Conservation (phyloP, 2,329 filamentous ascomycete species). For the Calonectria henricotiae region DNA sequence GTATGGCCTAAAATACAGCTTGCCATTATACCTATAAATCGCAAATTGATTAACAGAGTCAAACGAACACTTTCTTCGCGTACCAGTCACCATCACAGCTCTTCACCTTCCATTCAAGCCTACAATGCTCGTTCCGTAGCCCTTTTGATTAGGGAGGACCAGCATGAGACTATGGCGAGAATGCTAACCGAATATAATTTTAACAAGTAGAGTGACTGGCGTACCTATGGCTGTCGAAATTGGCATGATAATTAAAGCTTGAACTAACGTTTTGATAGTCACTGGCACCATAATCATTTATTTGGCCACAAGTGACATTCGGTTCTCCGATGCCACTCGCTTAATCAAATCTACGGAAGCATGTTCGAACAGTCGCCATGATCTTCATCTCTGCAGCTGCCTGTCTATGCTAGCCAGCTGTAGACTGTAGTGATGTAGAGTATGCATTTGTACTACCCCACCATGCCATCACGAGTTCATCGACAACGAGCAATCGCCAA, state of each 20-base stretch:
- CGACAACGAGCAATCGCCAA: not conserved
- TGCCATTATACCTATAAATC: not conserved
- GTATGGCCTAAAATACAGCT: not conserved
- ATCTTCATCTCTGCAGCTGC: constrained; percentile 4
- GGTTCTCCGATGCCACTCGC: not conserved
- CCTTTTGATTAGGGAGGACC: not conserved
- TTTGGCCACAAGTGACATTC: not conserved
- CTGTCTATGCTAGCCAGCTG: not conserved
- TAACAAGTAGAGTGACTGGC: not conserved
- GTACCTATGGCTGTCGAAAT: not conserved
- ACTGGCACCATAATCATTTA: not conserved
- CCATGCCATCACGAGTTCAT: constrained; percentile 1
- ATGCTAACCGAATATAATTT: not conserved
- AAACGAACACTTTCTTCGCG: constrained; percentile 1
- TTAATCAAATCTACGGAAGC: not conserved
- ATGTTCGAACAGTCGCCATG: not conserved
- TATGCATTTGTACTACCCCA: not conserved
- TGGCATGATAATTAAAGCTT: not conserved
- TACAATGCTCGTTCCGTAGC: not conserved
- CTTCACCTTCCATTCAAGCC: constrained; percentile 30
- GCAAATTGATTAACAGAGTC: constrained; percentile 6
- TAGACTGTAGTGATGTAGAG: constrained; percentile 4
- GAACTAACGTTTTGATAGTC: constrained; percentile 5
- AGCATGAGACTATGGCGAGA: not conserved
- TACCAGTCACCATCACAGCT: not conserved